A percentile compares a stretch with the other conserved stretches of the same genome.
Conservation (phyloP, 495 filamentous ascomycete species). For the Xylaria telfairii region DNA sequence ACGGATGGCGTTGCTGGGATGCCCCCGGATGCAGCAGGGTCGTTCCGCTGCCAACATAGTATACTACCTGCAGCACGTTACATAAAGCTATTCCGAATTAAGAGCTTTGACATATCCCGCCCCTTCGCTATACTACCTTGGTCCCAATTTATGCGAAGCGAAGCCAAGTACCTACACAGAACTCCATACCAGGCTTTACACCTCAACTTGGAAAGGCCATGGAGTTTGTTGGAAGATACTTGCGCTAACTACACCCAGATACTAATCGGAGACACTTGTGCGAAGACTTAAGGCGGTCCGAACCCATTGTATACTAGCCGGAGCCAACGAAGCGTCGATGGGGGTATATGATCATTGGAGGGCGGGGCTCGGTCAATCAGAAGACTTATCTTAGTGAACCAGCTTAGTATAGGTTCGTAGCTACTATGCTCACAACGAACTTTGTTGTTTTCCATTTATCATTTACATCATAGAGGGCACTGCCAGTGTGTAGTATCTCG, state of each 20-base stretch:
- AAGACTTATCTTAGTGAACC: neutral
- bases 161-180: neutral
- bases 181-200: neutral
- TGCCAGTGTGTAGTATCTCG: neutral
- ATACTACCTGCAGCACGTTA: too few relatives aligned
- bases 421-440: neutral
- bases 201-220: neutral
- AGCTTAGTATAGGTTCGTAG: neutral
- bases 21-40: neutral
- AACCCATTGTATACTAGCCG: neutral
- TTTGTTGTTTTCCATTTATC: neutral
- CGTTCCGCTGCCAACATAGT: slow-evolving; percentile 10
- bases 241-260: neutral
- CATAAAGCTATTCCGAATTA: slow-evolving; percentile 1
- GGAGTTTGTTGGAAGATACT: too few relatives aligned
- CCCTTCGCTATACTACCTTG: neutral
- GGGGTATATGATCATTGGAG: neutral
- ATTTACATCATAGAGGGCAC: neutral
- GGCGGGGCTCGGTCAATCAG: neutral
- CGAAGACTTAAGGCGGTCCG: neutral
- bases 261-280: neutral
- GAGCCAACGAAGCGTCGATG: neutral
- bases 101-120: neutral
- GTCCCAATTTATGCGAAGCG: neutral
- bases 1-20: neutral